Evolutionary conservation across 2,329 filamentous ascomycete species (phyloP).

Genomic region (Trichoderma sp.): DNA sequence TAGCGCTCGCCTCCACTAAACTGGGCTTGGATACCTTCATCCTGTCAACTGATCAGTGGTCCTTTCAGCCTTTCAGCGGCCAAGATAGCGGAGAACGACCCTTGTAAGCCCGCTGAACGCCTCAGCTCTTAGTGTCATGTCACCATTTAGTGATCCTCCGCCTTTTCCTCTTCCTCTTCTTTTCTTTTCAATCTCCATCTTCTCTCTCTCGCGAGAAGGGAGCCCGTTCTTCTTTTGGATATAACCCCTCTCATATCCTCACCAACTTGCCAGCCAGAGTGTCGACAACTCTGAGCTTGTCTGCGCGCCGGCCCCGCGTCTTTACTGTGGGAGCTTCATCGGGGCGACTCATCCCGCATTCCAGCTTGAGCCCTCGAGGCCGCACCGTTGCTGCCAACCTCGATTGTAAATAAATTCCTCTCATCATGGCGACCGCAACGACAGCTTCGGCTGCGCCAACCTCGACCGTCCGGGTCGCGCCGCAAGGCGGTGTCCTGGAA

Average conservation of each 20-base stretch:
- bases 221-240: background rate
- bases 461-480: conserved; percentile 33
- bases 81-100: background rate
- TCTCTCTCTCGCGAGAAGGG: background rate
- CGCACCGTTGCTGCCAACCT: background rate
- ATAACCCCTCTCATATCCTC: background rate
- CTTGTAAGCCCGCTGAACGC: conserved; percentile 6
- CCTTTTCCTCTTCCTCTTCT: background rate
- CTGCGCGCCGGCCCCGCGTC: background rate
- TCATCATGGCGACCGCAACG: conserved; percentile 24
- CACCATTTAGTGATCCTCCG: background rate
- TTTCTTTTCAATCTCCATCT: background rate
- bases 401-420: background rate
- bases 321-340: background rate
- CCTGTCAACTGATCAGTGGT: conserved; percentile 9
- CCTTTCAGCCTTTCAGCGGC: background rate
- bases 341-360: background rate
- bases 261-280: background rate
- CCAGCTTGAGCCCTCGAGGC: background rate
- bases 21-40: background rate
- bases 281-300: background rate
- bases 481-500: conserved; percentile 65
- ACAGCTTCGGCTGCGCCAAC: conserved; percentile 31
- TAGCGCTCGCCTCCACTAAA: background rate
- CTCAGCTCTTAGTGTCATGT: background rate